Conservation (phyloP, 2,329 filamentous ascomycete species). For the Diplodia corticola region DNA sequence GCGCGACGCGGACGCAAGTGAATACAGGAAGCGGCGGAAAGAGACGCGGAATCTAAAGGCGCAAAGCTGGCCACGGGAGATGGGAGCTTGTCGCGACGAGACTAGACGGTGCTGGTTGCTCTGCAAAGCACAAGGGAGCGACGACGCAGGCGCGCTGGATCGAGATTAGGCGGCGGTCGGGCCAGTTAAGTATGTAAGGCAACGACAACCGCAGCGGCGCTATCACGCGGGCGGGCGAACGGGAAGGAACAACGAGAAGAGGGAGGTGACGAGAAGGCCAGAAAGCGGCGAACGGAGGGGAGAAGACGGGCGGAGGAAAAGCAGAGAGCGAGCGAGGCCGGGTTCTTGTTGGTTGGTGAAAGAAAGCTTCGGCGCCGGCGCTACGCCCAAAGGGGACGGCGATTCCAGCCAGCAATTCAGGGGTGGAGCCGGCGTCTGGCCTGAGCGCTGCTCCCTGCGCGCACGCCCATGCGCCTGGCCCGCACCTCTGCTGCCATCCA, state of each 20-base stretch:
- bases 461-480: slow-evolving; percentile 1
- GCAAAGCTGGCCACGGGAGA: not conserved
- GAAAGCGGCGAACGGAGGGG: slow-evolving; percentile 67
- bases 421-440: not conserved
- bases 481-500: not conserved
- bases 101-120: slow-evolving; percentile 22
- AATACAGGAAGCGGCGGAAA: slow-evolving; percentile 10
- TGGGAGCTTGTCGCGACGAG: not conserved
- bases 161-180: slow-evolving; percentile 31
- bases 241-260: slow-evolving; percentile 26
- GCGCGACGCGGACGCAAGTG: slow-evolving; percentile 7
- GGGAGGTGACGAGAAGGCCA: slow-evolving; percentile 28
- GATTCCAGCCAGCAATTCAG: slow-evolving; percentile 12
- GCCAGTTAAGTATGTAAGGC: slow-evolving; percentile 35
- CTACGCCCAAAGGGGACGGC: not conserved
- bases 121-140: slow-evolving; percentile 33
- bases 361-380: not conserved
- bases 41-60: slow-evolving; percentile 12
- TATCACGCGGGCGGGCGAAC: slow-evolving; percentile 22
- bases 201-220: slow-evolving; percentile 19
- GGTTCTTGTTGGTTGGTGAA: slow-evolving; percentile 4
- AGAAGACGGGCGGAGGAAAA: slow-evolving; percentile 63
- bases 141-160: slow-evolving; percentile 38
- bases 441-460: not conserved
- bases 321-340: slow-evolving; percentile 29